Conservation (phyloP, 2,329 filamentous ascomycete genomes). For the Penicillium sp. region DNA sequence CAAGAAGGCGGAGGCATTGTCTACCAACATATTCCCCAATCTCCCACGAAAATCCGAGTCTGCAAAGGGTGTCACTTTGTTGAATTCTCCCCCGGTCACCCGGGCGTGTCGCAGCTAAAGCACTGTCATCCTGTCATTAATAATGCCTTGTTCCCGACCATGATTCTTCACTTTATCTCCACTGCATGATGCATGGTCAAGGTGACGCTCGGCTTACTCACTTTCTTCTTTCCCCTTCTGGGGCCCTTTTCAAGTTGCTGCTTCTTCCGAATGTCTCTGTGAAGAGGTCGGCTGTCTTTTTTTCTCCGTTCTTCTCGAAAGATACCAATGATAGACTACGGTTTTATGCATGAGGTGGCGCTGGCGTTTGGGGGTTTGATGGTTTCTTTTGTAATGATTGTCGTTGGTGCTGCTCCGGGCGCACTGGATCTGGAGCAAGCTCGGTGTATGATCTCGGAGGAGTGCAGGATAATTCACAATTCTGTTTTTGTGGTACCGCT, state of each 20-base stretch:
- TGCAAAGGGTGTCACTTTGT: background rate
- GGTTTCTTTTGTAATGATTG: slow-evolving; percentile 2
- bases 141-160: background rate
- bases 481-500: background rate
- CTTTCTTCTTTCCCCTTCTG: slow-evolving; percentile 2
- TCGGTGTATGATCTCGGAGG: background rate
- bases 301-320: slow-evolving; percentile 20
- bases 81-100: background rate
- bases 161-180: background rate
- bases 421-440: background rate
- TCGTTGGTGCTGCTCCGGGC: slow-evolving; percentile 7
- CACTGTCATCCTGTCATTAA: background rate
- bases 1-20: slow-evolving; percentile 31
- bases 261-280: slow-evolving; percentile 2
- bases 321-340: slow-evolving; percentile 40
- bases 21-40: slow-evolving; percentile 33
- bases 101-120: background rate
- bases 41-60: slow-evolving; percentile 15
- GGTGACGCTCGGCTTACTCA: slow-evolving; percentile 7
- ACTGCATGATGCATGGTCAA: slow-evolving; percentile 17
- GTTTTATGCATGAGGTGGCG: slow-evolving; percentile 24
- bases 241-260: slow-evolving; percentile 1
- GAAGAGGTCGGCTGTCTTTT: slow-evolving; percentile 1
- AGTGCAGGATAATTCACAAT: background rate
- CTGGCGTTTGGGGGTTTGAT: slow-evolving; percentile 21